These are phyloP conservation scores for Colletotrichum lindemuthianum DNA, from an alignment of 2,329 filamentous ascomycete genomes.

Conservation along the genomic window DNA sequence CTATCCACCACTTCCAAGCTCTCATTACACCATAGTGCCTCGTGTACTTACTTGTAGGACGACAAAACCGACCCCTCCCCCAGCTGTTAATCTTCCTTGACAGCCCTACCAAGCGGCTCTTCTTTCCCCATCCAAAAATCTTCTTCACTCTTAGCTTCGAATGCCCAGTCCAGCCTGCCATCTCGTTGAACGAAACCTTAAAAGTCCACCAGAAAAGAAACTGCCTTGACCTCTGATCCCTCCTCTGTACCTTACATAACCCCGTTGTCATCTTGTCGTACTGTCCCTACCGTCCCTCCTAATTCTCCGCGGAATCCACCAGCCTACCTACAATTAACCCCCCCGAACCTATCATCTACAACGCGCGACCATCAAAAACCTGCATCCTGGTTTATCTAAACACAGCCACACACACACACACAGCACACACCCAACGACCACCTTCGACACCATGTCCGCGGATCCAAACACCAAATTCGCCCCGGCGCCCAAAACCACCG, in stretches of 20 bases:
- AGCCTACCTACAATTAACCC: neutral
- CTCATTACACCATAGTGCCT: no score
- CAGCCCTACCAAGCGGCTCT: constrained; percentile 19
- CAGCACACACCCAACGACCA: no score
- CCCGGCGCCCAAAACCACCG: constrained; percentile 27
- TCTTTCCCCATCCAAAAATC: constrained; percentile 12
- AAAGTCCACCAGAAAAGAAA: neutral
- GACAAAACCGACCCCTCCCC: constrained; percentile 8
- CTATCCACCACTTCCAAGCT: no score
- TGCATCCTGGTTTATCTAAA: neutral
- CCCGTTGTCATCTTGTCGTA: neutral
- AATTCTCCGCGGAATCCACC: neutral
- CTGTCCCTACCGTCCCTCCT: constrained; percentile 18
- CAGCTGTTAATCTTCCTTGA: neutral
- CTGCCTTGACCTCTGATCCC: constrained; percentile 10
- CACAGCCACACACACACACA: neutral
- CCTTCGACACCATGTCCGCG: constrained; percentile 19
- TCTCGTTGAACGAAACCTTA: no score
- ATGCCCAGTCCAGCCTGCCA: constrained; percentile 22
- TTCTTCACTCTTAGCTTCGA: constrained; percentile 13
- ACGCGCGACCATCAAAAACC: constrained; percentile 3
- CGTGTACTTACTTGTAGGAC: constrained; percentile 18
- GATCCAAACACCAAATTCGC: constrained; percentile 28
- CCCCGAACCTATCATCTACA: constrained; percentile 6
- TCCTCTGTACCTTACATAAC: neutral